Conservation (phyloP, 495 filamentous ascomycete species). For the Alectoria sarmentosa region DNA sequence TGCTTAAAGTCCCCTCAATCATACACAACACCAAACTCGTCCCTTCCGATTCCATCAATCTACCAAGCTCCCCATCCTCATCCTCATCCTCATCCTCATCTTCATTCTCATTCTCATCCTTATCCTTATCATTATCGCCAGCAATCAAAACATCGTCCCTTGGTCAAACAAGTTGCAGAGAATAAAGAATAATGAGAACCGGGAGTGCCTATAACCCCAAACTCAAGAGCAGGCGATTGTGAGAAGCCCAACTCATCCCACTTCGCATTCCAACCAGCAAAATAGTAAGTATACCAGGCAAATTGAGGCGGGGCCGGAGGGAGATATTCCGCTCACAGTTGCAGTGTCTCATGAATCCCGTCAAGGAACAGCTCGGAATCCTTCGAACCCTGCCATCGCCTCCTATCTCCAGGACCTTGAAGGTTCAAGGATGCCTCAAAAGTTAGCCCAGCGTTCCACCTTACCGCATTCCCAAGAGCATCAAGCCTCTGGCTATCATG, state of each 20-base stretch:
- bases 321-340: too few relatives aligned
- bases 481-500: constrained; percentile 27
- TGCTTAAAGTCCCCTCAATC: too few relatives aligned
- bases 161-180: background rate
- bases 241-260: constrained; percentile 24
- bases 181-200: constrained; percentile 5
- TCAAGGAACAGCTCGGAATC: background rate
- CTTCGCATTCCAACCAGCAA: constrained; percentile 6
- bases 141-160: background rate
- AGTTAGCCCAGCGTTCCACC: background rate
- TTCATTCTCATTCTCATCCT: too few relatives aligned
- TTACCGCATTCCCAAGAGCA: constrained; percentile 22
- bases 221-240: constrained; percentile 21
- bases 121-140: too few relatives aligned
- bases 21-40: background rate
- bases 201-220: constrained; percentile 5
- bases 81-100: too few relatives aligned
- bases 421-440: constrained; percentile 5
- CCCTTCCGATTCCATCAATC: background rate
- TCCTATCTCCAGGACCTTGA: background rate
- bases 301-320: too few relatives aligned
- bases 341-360: constrained; percentile 1
- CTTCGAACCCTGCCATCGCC: background rate
- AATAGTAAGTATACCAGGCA: background rate
- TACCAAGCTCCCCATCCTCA: background rate